Evolutionary conservation across 805 yeast genomes (phyloP).

Genomic region (Zygotorulaspora sp.): DNA sequence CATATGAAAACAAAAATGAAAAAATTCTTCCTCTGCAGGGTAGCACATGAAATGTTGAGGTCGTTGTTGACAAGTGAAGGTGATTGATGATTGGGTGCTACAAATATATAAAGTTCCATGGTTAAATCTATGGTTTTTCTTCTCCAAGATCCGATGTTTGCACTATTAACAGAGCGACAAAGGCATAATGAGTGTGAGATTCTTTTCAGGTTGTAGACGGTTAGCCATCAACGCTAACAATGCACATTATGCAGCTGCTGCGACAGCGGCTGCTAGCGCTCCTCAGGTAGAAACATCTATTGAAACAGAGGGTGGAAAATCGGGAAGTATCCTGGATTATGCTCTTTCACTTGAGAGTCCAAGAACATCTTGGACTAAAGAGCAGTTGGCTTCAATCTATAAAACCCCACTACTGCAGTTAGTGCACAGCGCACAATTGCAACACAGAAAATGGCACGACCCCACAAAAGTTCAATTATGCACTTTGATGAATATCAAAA

Average conservation of each 20-base stretch:
- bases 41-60: too few species aligned
- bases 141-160: too few species aligned
- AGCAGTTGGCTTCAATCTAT: conserved; percentile 57
- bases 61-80: too few species aligned
- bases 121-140: too few species aligned
- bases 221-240: conserved; percentile 8
- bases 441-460: conserved; percentile 63
- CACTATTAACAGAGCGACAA: too few species aligned
- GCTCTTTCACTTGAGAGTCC: conserved; percentile 35
- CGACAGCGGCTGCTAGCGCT: conserved; percentile 8
- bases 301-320: not conserved
- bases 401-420: conserved; percentile 62
- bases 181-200: conserved; percentile 7
- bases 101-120: too few species aligned
- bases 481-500: conserved; percentile 67
- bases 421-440: conserved; percentile 54
- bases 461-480: conserved; percentile 70
- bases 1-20: not conserved
- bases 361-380: conserved; percentile 51
- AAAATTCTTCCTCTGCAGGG: not conserved
- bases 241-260: conserved; percentile 13
- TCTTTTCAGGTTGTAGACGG: conserved; percentile 6
- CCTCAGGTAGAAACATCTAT: not conserved
- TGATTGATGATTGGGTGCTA: too few species aligned
- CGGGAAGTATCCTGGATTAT: conserved; percentile 14